Evolutionary conservation across 2,329 filamentous ascomycete genomes (phyloP).

Genomic region (Fusarium drepaniforme): DNA sequence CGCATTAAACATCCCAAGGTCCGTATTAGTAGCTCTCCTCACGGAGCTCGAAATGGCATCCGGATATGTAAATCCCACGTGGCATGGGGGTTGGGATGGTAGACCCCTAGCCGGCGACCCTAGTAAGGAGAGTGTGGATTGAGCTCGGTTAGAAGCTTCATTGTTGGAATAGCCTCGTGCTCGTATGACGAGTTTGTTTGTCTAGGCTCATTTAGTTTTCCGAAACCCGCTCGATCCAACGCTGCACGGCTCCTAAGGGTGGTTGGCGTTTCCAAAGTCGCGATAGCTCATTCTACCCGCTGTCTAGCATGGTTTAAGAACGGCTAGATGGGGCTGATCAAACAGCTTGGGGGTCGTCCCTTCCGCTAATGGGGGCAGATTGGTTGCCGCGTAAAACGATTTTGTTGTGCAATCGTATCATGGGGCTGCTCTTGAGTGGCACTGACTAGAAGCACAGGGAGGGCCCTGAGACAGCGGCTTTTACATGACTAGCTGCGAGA

Average conservation of each 20-base stretch:
- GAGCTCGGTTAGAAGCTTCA: not conserved
- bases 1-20: not conserved
- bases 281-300: not conserved
- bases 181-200: not conserved
- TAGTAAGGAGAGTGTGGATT: not conserved
- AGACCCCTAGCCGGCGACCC: not conserved
- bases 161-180: not conserved
- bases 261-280: not conserved
- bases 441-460: not conserved
- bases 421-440: not conserved
- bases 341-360: not conserved
- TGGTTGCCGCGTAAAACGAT: not conserved
- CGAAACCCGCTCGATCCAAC: not conserved
- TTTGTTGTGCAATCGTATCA: not conserved
- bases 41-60: not conserved
- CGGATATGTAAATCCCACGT: not conserved
- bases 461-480: not conserved
- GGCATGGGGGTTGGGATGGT: not conserved
- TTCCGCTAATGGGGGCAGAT: not conserved
- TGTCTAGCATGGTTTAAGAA: not conserved
- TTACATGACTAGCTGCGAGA: not conserved
- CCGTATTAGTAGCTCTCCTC: not conserved
- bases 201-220: not conserved
- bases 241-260: not conserved
- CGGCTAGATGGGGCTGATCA: not conserved